Base-by-base conservation (phyloP, 257 asterid genomes). In the Striga asiatica region DNA sequence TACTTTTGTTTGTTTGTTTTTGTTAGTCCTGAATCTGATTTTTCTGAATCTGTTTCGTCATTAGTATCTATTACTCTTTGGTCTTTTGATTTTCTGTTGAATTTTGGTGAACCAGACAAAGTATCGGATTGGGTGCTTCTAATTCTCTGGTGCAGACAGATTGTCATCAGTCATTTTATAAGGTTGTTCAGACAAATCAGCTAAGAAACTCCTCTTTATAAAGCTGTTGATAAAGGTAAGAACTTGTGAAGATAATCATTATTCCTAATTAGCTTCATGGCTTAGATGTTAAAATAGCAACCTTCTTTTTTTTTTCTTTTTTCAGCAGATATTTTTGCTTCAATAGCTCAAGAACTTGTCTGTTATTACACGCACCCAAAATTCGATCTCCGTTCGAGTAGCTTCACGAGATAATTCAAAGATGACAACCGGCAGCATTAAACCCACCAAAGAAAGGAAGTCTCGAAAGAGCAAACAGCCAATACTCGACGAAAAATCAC, bases 401-500 rank as follows among this genome's bases (percentile, higher is more conserved):
- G 45, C 24, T 65, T 24, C 41, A 53, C 24, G 50, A 48, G n/a
- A 43, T 49, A 53, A 32, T 57, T 67, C 43, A 24, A 78, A 67
- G 49, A 89, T 89, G 97, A 81, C 95, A 9, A 77, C 60, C 56
- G 80, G 56, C 61, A 79, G 70, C 69, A 19, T 56, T 8, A 76
- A 71, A 28, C 71, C 74, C 41, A 54, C 53, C 21, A 78, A 65
- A 57, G 93, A 67, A 54, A 81, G 66, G 73, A 85, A 52, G 71
- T 72, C 87, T 8, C 78, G 78, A 71, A 81, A 66, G 75, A 67
- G 64, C 77, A 83, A 83, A 64, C 61, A 67, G 54, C 53, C 64
- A 6, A 41, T 51, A 24, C 79, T 76, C 41, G 76, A 89, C 62
- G 96, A 81, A 75, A 81, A 76, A 58, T 71, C 98, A 17, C 96